Percentiles rank a stretch among this genome's conserved stretches.
Conservation (phyloP, 139 green algal genomes). For the Volvox reticuliferus region DNA sequence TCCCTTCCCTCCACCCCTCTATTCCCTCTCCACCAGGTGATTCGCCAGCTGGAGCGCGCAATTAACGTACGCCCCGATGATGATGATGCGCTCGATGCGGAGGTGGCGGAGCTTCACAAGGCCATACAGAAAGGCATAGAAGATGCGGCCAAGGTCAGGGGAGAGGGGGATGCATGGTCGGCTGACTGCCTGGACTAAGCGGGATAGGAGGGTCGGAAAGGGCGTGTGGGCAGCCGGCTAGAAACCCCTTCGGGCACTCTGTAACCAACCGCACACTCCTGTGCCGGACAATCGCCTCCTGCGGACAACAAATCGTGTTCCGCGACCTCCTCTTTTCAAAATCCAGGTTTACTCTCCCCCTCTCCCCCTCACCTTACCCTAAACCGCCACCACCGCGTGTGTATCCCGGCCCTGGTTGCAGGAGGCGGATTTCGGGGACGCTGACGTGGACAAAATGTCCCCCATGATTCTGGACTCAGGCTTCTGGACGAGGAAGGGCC, state of each 20-base stretch:
- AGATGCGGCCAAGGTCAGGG: constrained; percentile 4
- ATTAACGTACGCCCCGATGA: constrained; percentile 26
- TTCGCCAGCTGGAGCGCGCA: constrained; percentile 11
- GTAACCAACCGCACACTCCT: no score
- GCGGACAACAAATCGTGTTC: no score
- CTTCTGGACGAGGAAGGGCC: neutral
- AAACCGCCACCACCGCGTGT: neutral
- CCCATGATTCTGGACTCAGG: constrained; percentile 10
- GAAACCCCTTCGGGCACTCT: no score
- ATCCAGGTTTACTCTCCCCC: neutral
- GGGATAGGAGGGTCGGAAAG: no score
- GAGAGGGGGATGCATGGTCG: neutral
- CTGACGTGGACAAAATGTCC: neutral
- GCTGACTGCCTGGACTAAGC: neutral
- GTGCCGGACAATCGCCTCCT: no score
- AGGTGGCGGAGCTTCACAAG: constrained; percentile 25
- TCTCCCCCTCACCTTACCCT: neutral
- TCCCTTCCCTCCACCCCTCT: neutral
- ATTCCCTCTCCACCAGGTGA: neutral
- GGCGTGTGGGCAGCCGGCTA: no score
- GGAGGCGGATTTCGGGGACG: constrained; percentile 1
- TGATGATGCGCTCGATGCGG: constrained; percentile 18
- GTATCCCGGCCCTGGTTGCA: neutral
- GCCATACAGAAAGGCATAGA: neutral
- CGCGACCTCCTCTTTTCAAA: no score